phyloP scores from a whole-genome alignment of 192 early-diverging fungal species.

The Spizellomyces sp. region DNA sequence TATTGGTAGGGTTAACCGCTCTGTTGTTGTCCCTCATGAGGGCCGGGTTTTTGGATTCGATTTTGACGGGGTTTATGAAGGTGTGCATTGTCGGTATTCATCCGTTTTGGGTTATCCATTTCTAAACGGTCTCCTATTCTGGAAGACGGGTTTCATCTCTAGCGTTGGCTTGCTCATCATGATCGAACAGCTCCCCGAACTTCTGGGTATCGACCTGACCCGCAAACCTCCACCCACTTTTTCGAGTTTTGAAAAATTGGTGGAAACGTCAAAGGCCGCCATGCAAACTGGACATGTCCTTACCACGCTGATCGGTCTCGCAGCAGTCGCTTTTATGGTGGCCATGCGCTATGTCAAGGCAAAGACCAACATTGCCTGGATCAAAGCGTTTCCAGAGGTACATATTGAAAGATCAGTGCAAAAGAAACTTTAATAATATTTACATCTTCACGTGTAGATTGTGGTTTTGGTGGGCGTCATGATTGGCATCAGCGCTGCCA shows the following conservation, averaged over 20 bases:
- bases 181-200: slow-evolving; percentile 41
- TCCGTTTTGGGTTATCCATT: background rate
- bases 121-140: background rate
- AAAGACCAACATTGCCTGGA: slow-evolving; percentile 11
- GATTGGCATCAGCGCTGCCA: slow-evolving; percentile 33
- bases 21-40: slow-evolving; percentile 30
- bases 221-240: background rate
- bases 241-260: slow-evolving; percentile 30
- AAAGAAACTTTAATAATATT: too few relatives aligned
- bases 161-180: slow-evolving; percentile 40
- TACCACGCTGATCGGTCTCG: slow-evolving; percentile 11
- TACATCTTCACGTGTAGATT: slow-evolving; percentile 26
- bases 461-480: slow-evolving; percentile 36
- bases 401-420: background rate
- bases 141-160: slow-evolving; percentile 25
- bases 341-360: slow-evolving; percentile 19
- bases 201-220: slow-evolving; percentile 25
- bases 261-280: slow-evolving; percentile 20
- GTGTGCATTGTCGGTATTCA: slow-evolving; percentile 17
- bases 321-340: slow-evolving; percentile 32
- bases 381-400: slow-evolving; percentile 16
- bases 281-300: slow-evolving; percentile 6
- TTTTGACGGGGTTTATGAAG: slow-evolving; percentile 43
- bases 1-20: slow-evolving; percentile 37
- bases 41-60: slow-evolving; percentile 48